Evolutionary conservation across 257 asterid genomes (phyloP).

Genomic region (Ajuga chamaepitys): DNA sequence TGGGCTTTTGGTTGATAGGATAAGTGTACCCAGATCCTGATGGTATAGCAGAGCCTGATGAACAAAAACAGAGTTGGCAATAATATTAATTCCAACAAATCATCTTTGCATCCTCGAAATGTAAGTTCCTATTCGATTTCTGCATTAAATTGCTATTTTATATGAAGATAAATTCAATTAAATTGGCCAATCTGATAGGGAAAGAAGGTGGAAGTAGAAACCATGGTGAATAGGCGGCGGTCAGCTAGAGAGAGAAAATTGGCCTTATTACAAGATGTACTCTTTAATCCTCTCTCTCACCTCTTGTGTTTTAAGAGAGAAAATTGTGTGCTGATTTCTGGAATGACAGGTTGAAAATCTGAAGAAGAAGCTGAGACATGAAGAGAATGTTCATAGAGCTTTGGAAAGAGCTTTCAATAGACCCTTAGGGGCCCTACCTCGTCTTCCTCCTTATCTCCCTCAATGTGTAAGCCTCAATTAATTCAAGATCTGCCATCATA

Average conservation of each 20-base stretch:
- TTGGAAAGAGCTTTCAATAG: too few species aligned
- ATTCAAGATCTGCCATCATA: too few species aligned
- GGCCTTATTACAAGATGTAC: slow-evolving; percentile 77
- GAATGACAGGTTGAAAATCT: too few species aligned
- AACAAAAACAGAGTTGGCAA: too few species aligned
- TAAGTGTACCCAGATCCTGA: slow-evolving; percentile 28
- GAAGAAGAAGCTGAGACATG: too few species aligned
- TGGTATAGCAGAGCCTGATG: slow-evolving; percentile 27
- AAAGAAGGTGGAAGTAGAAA: slow-evolving; percentile 42
- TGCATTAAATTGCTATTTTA: background rate
- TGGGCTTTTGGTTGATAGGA: too few species aligned
- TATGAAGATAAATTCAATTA: too few species aligned
- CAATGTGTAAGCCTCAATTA: slow-evolving; percentile 73
- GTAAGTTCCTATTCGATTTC: slow-evolving; percentile 19
- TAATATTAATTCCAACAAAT: too few species aligned
- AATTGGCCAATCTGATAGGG: slow-evolving; percentile 51
- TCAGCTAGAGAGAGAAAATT: slow-evolving; percentile 56
- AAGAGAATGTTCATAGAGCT: too few species aligned
- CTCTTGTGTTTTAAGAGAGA: too few species aligned
- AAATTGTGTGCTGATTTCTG: too few species aligned
- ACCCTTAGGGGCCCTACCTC: slow-evolving; percentile 86
- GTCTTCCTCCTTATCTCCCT: slow-evolving; percentile 93
- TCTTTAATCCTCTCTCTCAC: too few species aligned
- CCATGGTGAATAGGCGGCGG: slow-evolving; percentile 27
- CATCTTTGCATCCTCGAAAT: slow-evolving; percentile 44